Percentiles rank a stretch among this genome's conserved stretches.
Conservation (phyloP, 106 monocot genomes). For the Alisma plantagoaquatica region DNA sequence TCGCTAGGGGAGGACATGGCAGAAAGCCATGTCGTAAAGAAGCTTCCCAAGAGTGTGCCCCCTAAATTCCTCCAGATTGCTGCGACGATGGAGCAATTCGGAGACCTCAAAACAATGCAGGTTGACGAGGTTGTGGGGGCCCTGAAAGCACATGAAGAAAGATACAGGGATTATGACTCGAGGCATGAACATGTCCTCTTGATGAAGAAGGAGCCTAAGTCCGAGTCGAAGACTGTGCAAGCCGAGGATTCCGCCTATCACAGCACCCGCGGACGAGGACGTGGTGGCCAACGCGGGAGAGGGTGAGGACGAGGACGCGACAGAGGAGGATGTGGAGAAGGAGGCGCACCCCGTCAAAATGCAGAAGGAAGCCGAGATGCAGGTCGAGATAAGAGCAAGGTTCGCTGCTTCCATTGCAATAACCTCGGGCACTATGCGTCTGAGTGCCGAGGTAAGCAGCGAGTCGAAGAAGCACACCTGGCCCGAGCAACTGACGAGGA, state of each 20-base stretch:
- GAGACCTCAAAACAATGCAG: not conserved
- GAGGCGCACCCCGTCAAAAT: too few species aligned
- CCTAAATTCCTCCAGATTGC: not conserved
- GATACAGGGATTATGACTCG: not conserved
- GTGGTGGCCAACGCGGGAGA: not conserved
- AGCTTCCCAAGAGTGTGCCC: not conserved
- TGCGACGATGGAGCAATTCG: not conserved
- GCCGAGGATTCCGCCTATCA: not conserved
- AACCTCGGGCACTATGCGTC: too few species aligned
- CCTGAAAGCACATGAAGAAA: slow-evolving; percentile 1
- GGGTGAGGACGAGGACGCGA: not conserved
- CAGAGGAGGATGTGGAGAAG: too few species aligned
- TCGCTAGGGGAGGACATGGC: not conserved
- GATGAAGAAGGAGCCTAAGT: not conserved
- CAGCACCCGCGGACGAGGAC: not conserved
- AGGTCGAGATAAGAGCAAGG: too few species aligned
- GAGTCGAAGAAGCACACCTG: too few species aligned
- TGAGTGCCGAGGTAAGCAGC: too few species aligned
- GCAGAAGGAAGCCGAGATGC: too few species aligned
- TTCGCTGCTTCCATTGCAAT: too few species aligned
- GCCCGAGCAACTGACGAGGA: too few species aligned
- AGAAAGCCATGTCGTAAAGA: not conserved
- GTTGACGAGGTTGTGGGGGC: not conserved
- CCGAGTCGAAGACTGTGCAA: accelerated
- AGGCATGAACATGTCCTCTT: not conserved